Evolutionary conservation across 2,329 filamentous ascomycete genomes (phyloP), one percentile per base, ranked within the genome.

Genomic region (Bipolaris zeicola): DNA sequence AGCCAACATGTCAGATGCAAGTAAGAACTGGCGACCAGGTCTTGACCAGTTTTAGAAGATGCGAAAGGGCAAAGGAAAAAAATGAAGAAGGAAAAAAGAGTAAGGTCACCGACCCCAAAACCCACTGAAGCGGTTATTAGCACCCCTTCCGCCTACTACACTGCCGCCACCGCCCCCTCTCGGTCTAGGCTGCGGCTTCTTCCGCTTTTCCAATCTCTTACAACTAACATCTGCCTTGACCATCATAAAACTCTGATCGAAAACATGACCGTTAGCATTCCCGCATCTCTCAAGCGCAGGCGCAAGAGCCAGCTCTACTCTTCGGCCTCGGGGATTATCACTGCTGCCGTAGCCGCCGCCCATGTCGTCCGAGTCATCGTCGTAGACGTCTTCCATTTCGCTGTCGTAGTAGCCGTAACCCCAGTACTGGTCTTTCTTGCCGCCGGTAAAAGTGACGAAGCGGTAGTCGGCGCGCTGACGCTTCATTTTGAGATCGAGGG

Each of bases 141-240:
- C 34, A 28, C 45, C 6, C 11, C 66, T 59, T 16, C 52, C 56
- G 44, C 52, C 63, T 13, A 52, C 56, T 7, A 55, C 59, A n/a
- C 49, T 58, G 13, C 42, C 57, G 6, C 55, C 45, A 28, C 47
- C 50, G 5, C 60, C 50, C 6, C 57, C 46, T 50, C 61, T 70
- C 18, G 54, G 52, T 16, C 55, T 63, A 3, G 44, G 28, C 33
- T 60, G 60, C 39, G 57, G 52, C 45, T 58, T 68, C 52, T 64
- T 63, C 41, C 45, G 37, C n/a, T 56, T 56, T 36, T 70, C 70
- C 33, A 75, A 37, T 47, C 68, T 63, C 58, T 66, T 74, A 58
- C 74, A 76, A 18, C 63, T 74, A 14, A 76, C 74, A 52, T 76
- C 74, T 34, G 74, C 72, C 52, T 75, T 76, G 39, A 76, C 67